phyloP scores from a whole-genome alignment of 495 filamentous ascomycete species.

The Hypoxylon subgilvum region DNA sequence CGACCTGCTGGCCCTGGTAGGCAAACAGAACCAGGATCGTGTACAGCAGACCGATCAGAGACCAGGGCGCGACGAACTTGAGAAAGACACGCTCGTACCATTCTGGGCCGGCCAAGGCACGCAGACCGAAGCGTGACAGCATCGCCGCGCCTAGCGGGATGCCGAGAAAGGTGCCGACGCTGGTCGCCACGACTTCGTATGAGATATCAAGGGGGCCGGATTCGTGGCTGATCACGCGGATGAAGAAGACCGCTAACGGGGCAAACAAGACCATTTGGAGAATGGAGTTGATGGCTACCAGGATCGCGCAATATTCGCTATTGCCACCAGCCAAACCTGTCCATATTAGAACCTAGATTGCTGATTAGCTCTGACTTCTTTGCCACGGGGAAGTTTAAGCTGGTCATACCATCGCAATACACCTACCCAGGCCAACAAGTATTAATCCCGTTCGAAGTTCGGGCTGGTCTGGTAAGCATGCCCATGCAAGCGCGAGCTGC shows the following conservation, averaged over 20 bases:
- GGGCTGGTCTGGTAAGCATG: slow-evolving; percentile 75
- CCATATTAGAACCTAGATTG: slow-evolving; percentile 72
- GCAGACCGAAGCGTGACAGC: slow-evolving; percentile 70
- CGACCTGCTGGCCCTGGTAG: slow-evolving; percentile 77
- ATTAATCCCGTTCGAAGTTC: slow-evolving; percentile 75
- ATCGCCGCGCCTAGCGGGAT: slow-evolving; percentile 84
- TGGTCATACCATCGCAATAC: slow-evolving; percentile 80
- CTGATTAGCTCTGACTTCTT: neutral
- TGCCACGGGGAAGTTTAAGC: neutral
- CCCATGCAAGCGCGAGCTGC: slow-evolving; percentile 77
- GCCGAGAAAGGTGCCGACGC: slow-evolving; percentile 83
- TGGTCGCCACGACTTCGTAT: slow-evolving; percentile 76
- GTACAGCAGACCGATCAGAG: slow-evolving; percentile 81
- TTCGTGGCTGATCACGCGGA: slow-evolving; percentile 68
- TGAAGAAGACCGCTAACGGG: slow-evolving; percentile 78
- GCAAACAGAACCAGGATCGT: slow-evolving; percentile 88
- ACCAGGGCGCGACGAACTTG: slow-evolving; percentile 72
- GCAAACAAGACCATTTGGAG: slow-evolving; percentile 89
- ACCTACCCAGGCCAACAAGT: slow-evolving; percentile 77
- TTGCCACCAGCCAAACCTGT: slow-evolving; percentile 79
- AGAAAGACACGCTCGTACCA: slow-evolving; percentile 76
- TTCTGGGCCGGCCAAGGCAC: slow-evolving; percentile 54
- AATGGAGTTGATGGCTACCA: slow-evolving; percentile 86
- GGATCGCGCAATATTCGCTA: slow-evolving; percentile 84
- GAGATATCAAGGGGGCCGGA: slow-evolving; percentile 53